phyloP scores from a whole-genome alignment of 2,329 filamentous ascomycete species.

The Ilyonectria mors-panacis region DNA sequence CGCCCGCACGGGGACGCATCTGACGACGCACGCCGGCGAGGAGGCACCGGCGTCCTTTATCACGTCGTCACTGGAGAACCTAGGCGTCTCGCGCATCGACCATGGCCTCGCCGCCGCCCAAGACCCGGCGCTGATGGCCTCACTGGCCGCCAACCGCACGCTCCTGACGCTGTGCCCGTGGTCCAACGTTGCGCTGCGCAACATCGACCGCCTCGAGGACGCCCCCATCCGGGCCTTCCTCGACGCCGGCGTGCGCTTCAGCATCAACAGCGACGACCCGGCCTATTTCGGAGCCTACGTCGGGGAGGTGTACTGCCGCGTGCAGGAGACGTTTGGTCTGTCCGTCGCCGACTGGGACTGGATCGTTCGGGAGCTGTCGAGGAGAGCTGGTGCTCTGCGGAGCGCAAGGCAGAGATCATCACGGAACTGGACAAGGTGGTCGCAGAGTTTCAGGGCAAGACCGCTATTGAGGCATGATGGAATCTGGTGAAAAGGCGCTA shows the following conservation, averaged over 20 bases:
- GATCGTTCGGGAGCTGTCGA: slow-evolving; percentile 74
- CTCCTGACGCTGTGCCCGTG: slow-evolving; percentile 81
- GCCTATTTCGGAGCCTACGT: slow-evolving; percentile 85
- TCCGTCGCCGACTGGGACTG: slow-evolving; percentile 75
- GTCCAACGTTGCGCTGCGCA: slow-evolving; percentile 72
- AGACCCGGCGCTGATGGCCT: slow-evolving; percentile 70
- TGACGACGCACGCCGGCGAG: slow-evolving; percentile 84
- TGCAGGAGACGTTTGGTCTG: slow-evolving; percentile 79
- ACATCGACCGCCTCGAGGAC: slow-evolving; percentile 45
- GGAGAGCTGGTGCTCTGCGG: slow-evolving; percentile 78
- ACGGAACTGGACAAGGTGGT: slow-evolving; percentile 55
- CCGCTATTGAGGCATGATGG: slow-evolving; percentile 19
- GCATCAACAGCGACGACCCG: slow-evolving; percentile 82
- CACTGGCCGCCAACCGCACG: slow-evolving; percentile 69
- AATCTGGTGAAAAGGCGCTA: not conserved
- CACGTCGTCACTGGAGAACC: slow-evolving; percentile 71
- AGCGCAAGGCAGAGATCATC: slow-evolving; percentile 73
- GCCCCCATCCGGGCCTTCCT: slow-evolving; percentile 75
- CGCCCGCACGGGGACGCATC: slow-evolving; percentile 66
- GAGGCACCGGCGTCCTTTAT: slow-evolving; percentile 81
- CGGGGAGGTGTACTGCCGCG: slow-evolving; percentile 79
- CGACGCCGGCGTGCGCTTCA: slow-evolving; percentile 75
- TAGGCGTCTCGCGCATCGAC: slow-evolving; percentile 78
- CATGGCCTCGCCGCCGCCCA: slow-evolving; percentile 79
- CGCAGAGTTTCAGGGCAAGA: slow-evolving; percentile 32